Percentiles rank a stretch among this genome's conserved stretches.
These are phyloP conservation scores for Retiboletus flavoniger DNA, from an alignment of 1,284 basidiomycete genomes.

Conservation along the genomic window DNA sequence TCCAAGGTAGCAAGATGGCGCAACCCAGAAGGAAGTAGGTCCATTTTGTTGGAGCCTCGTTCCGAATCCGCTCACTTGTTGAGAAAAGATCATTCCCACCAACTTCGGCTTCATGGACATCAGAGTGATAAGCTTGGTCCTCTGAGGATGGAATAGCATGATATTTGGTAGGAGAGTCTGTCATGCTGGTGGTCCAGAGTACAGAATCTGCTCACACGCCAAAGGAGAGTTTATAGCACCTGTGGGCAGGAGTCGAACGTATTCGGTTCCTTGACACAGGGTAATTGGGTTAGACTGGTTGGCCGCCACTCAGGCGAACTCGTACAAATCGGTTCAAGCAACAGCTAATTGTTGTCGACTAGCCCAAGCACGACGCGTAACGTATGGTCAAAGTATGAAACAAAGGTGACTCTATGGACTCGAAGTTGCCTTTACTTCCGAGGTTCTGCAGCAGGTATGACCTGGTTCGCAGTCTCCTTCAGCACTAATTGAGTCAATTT, in stretches of 20 bases:
- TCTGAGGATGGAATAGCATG: constrained; percentile 23
- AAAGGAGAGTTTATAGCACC: too few relatives aligned
- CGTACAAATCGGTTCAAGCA: constrained; percentile 1
- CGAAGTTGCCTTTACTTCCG: constrained; percentile 3
- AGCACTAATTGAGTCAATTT: constrained; percentile 63
- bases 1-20: constrained; percentile 76
- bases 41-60: constrained; percentile 49
- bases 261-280: background rate
- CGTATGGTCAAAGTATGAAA: background rate
- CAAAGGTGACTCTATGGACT: constrained; percentile 3
- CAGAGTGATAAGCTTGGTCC: constrained; percentile 3
- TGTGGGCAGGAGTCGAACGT: background rate
- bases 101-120: background rate
- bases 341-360: background rate
- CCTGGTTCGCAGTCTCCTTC: constrained; percentile 62
- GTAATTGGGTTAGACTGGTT: background rate
- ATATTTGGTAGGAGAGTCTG: constrained; percentile 17
- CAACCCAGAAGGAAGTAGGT: constrained; percentile 71
- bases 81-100: background rate
- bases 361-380: background rate
- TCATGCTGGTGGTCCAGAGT: constrained; percentile 10
- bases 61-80: constrained; percentile 2
- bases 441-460: constrained; percentile 46
- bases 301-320: background rate
- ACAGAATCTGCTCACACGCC: background rate